These are phyloP conservation scores for Mycosarcoma mackinlayi DNA, from an alignment of 1,284 basidiomycete genomes.

Conservation along the genomic window DNA sequence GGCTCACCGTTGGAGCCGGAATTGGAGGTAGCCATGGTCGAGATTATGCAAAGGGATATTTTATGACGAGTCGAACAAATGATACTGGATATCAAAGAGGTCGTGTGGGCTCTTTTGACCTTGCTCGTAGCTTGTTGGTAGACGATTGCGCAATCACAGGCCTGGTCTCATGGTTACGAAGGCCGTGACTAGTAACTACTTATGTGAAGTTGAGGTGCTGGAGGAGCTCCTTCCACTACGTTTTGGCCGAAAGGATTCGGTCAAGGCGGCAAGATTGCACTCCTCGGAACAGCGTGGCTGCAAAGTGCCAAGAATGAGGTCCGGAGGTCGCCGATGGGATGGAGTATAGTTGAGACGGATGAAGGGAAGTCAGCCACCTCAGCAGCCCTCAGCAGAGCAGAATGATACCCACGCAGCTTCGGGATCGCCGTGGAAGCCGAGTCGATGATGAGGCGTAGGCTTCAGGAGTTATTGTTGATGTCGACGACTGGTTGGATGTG, in stretches of 20 bases:
- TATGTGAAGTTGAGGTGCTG: neutral
- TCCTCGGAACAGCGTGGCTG: neutral
- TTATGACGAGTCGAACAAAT: neutral
- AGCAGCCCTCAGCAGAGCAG: too few relatives aligned
- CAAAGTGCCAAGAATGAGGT: neutral
- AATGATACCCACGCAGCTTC: slow-evolving; percentile 2
- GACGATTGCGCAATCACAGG: slow-evolving; percentile 18
- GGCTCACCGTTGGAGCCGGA: slow-evolving; percentile 24
- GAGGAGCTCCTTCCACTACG: neutral
- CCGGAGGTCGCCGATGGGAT: slow-evolving; percentile 13
- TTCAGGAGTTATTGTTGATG: neutral
- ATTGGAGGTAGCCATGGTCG: slow-evolving; percentile 4
- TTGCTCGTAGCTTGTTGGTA: neutral
- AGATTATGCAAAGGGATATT: too few relatives aligned
- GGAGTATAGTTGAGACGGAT: slow-evolving; percentile 10
- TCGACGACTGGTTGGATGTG: neutral
- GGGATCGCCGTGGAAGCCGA: neutral
- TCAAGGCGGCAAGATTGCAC: neutral
- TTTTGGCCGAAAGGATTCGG: neutral
- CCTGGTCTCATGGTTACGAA: neutral
- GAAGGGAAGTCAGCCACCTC: too few relatives aligned
- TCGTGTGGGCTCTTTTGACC: neutral
- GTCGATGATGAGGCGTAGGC: neutral
- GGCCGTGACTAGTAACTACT: neutral
- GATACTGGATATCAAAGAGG: neutral